Base-by-base conservation (phyloP, 1,139 yeast species). In the Taphrina communis region DNA sequence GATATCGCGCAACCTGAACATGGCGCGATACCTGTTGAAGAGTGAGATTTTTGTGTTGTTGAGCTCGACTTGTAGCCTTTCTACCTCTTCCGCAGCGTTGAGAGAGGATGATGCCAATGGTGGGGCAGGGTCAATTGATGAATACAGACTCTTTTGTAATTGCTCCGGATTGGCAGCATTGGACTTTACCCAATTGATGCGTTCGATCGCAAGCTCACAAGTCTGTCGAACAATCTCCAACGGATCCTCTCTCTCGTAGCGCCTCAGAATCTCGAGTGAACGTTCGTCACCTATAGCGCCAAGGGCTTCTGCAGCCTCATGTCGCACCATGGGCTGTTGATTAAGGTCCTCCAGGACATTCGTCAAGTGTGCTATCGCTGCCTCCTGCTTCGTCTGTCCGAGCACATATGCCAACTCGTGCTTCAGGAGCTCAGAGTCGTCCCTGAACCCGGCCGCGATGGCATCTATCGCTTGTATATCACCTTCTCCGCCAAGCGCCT, bases 321-420 rank as follows among this genome's bases (percentile, higher is more conserved):
- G 99, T 79, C 99, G 89, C 48, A 95, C 99, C 98, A 95, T 95
- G 71, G 90, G 83, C 35, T 73, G 73, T 80, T 95, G 98, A 70
- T 81, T 80, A 63, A 82, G 75, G 77, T 89, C 88, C 70, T 81
- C 79, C 74, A 94, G 83, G 46, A 90, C 96, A n/a, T 83, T 82
- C 77, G 91, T 85, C 72, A 95, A 83, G 69, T 86, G 83, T 58
- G 88, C 87, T 69, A 95, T 90, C 69, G 97, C 93, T 69, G 85
- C 79, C 73, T 87, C 77, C 80, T 93, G 93, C 76, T 89, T 87
- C 66, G 97, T 92, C 80, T 95, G 99, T 56, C 99, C 99, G 72
- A 95, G 82, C n/a, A 94, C 98, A 75, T 95, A 95, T 6, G 99
- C 99, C 69, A 94, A 96, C 80, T 95, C 99, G 77, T 95, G 99